Conservation (phyloP, 306 rosid species). For the Cyamopsis tetragonoloba region DNA sequence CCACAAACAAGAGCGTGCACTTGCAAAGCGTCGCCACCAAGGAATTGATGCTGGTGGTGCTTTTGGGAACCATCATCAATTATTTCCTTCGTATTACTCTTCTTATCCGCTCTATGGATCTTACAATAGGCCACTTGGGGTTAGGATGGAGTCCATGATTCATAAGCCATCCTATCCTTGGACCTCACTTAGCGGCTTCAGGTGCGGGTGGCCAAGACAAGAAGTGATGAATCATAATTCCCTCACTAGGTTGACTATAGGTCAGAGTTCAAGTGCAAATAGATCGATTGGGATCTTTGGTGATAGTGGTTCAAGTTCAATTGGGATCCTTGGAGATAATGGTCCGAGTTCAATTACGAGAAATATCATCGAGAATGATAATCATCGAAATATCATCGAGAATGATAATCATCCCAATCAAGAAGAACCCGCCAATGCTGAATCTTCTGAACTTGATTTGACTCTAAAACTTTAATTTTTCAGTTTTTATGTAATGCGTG, state of each 20-base stretch:
- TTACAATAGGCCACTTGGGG: constrained; percentile 42
- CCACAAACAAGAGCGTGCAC: constrained; percentile 68
- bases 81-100: constrained; percentile 41
- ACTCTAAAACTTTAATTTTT: constrained; percentile 50
- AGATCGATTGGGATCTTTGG: too few relatives aligned
- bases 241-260: neutral
- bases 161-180: constrained; percentile 46
- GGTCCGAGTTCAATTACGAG: neutral
- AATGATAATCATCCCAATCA: neutral
- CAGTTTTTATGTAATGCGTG: neutral
- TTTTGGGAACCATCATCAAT: constrained; percentile 24
- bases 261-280: neutral
- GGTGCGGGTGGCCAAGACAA: constrained; percentile 25
- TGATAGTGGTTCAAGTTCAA: neutral
- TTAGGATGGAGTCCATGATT: constrained; percentile 56
- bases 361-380: neutral
- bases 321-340: neutral
- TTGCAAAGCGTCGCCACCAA: constrained; percentile 62
- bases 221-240: neutral
- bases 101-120: constrained; percentile 39
- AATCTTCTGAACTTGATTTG: constrained; percentile 39
- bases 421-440: neutral
- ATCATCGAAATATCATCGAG: neutral
- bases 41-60: constrained; percentile 27
- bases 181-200: neutral